phyloP scores from a whole-genome alignment of 371 early-diverging fungal genomes.

The Mucor indicus region DNA sequence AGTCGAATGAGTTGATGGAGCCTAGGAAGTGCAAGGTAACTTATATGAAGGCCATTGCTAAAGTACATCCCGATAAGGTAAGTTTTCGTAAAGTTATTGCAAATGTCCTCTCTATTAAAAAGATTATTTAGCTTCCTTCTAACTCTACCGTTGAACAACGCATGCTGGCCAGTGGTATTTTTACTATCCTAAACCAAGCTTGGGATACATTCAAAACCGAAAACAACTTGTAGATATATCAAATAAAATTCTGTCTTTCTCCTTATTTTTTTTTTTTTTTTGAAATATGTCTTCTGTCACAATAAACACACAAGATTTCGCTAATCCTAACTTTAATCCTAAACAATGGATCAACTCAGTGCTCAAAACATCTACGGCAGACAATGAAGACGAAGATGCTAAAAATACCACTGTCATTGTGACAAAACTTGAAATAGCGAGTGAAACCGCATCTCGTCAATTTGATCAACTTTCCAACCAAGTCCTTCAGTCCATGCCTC shows the following conservation, averaged over 20 bases:
- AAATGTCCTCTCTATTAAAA: too few relatives aligned
- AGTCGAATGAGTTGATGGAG: conserved; percentile 81
- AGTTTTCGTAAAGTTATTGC: too few relatives aligned
- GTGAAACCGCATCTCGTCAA: conserved; percentile 50
- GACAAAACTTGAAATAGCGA: conserved; percentile 55
- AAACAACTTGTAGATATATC: conserved; percentile 11
- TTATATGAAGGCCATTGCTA: conserved; percentile 92
- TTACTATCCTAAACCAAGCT: conserved; percentile 87
- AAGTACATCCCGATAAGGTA: conserved; percentile 96
- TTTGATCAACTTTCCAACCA: conserved; percentile 49
- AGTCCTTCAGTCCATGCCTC: conserved; percentile 58
- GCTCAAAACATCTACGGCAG: conserved; percentile 18
- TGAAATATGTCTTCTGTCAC: conserved; percentile 20
- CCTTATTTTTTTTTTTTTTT: neutral
- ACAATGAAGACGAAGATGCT: conserved; percentile 3
- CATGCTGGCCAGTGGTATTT: conserved; percentile 85
- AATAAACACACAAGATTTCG: conserved; percentile 24
- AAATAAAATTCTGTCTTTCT: neutral
- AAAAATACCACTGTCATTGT: conserved; percentile 55
- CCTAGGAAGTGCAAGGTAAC: conserved; percentile 84
- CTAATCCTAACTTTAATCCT: conserved; percentile 53
- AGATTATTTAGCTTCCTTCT: conserved; percentile 52
- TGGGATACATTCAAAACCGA: conserved; percentile 77
- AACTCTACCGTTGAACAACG: conserved; percentile 73
- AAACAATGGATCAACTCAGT: conserved; percentile 65